These are phyloP conservation scores for Pythium periplocum DNA, from an alignment of 352 stramenopile species.

Conservation along the genomic window DNA sequence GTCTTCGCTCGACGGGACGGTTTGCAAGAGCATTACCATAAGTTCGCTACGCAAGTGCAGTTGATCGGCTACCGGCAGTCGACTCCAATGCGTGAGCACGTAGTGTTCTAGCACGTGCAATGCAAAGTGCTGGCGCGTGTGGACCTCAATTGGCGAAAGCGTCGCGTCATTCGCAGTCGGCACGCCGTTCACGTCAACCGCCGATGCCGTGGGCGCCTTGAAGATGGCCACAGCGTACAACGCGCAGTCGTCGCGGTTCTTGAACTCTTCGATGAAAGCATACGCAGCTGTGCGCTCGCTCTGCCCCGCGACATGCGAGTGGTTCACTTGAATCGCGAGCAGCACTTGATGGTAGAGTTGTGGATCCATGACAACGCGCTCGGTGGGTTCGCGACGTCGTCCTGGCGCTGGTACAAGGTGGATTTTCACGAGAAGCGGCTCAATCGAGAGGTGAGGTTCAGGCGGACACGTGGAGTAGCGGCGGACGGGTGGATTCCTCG, in stretches of 20 bases:
- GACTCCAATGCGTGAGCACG: conserved; percentile 52
- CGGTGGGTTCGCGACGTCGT: too few relatives aligned
- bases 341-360: conserved; percentile 71
- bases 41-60: conserved; percentile 43
- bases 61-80: conserved; percentile 37
- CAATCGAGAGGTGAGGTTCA: too few relatives aligned
- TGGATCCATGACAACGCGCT: conserved; percentile 34
- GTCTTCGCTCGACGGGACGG: conserved; percentile 24
- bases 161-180: conserved; percentile 3
- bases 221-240: conserved; percentile 72
- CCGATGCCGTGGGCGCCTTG: conserved; percentile 33
- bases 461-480: too few relatives aligned
- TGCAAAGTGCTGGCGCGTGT: conserved; percentile 70
- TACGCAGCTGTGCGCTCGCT: conserved; percentile 53
- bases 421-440: too few relatives aligned
- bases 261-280: conserved; percentile 72
- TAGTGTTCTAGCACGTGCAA: conserved; percentile 74
- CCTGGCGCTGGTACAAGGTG: too few relatives aligned
- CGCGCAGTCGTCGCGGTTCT: conserved; percentile 58
- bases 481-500: too few relatives aligned
- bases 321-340: conserved; percentile 63
- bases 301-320: conserved; percentile 45
- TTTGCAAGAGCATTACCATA: conserved; percentile 45
- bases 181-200: conserved; percentile 12
- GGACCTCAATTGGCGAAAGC: conserved; percentile 24